phyloP scores from a whole-genome alignment of 345 rosid species.

The Kernera saxatilis region DNA sequence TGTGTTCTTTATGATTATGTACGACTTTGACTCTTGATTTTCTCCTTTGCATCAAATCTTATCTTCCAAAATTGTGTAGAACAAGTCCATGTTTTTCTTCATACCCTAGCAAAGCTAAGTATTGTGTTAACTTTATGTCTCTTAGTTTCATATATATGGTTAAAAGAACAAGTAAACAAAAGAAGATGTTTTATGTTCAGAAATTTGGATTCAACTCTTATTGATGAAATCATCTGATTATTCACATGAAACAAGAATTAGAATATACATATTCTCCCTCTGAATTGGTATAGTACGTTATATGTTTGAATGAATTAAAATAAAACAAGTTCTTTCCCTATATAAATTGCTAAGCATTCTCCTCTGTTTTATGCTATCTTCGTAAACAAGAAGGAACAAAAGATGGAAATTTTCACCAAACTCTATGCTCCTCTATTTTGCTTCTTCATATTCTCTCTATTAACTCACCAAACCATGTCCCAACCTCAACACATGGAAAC shows the following conservation, averaged over 20 bases:
- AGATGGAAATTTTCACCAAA: background rate
- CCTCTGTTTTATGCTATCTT: background rate
- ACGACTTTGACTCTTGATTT: background rate
- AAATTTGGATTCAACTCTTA: slow-evolving; percentile 6
- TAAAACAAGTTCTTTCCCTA: background rate
- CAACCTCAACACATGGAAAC: slow-evolving; percentile 8
- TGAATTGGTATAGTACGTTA: slow-evolving; percentile 8
- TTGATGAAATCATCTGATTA: slow-evolving; percentile 5
- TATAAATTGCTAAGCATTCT: background rate
- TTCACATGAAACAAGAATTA: background rate
- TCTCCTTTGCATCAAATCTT: background rate
- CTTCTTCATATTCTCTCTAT: background rate
- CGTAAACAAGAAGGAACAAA: background rate
- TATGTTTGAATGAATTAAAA: background rate
- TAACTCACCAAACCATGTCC: background rate
- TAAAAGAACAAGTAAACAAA: background rate
- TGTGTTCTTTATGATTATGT: too few species aligned
- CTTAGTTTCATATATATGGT: background rate
- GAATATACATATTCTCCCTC: background rate
- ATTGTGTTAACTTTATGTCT: background rate
- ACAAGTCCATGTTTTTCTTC: background rate
- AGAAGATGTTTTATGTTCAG: slow-evolving; percentile 4
- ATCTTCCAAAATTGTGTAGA: background rate
- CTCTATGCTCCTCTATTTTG: background rate
- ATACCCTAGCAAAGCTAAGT: background rate